These are phyloP conservation scores for Polychaeton citri DNA, from an alignment of 2,329 filamentous ascomycete genomes.

Conservation along the genomic window DNA sequence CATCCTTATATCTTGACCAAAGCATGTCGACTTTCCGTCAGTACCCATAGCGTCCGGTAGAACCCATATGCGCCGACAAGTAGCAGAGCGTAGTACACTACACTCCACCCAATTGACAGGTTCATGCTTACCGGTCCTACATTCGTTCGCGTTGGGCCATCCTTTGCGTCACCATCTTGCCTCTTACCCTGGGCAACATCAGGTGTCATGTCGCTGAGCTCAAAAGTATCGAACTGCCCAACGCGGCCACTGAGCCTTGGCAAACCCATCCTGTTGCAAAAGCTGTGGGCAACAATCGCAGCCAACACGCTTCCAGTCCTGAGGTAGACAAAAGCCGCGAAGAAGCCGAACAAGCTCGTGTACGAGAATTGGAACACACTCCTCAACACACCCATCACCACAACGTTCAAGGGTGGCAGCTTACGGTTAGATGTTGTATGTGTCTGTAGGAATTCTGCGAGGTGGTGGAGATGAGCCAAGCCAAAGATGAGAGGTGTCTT, in stretches of 20 bases:
- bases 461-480: constrained; percentile 86
- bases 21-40: constrained; percentile 52
- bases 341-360: constrained; percentile 87
- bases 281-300: constrained; percentile 64
- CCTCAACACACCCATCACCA: constrained; percentile 40
- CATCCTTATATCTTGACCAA: constrained; percentile 22
- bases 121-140: constrained; percentile 13
- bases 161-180: constrained; percentile 14
- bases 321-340: constrained; percentile 77
- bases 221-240: constrained; percentile 34
- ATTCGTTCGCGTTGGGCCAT: constrained; percentile 13
- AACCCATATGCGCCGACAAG: constrained; percentile 59
- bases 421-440: constrained; percentile 42
- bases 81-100: constrained; percentile 67
- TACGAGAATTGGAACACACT: constrained; percentile 77
- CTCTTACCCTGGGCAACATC: constrained; percentile 18
- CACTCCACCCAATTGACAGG: constrained; percentile 49
- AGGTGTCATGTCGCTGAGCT: constrained; percentile 11
- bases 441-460: constrained; percentile 82
- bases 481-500: constrained; percentile 81
- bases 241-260: constrained; percentile 76
- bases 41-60: constrained; percentile 53
- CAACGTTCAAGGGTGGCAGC: constrained; percentile 8
- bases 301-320: constrained; percentile 71
- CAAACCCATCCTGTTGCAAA: constrained; percentile 87